Evolutionary conservation across 176 grass and related monocot species (phyloP).

Genomic region (Musa beccarii): DNA sequence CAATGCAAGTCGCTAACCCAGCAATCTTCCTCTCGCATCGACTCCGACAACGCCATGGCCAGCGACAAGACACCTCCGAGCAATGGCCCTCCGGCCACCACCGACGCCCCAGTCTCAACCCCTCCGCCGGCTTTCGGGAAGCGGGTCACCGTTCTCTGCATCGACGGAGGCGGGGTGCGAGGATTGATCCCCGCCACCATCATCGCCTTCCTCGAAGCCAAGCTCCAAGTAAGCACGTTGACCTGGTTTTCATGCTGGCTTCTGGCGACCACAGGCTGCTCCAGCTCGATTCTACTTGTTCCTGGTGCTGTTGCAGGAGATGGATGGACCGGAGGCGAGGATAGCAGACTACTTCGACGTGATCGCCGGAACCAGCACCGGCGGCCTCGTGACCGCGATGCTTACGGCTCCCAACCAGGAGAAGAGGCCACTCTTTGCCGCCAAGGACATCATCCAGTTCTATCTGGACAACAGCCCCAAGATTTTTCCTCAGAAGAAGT

Average conservation of each 20-base stretch:
- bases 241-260: constrained; percentile 34
- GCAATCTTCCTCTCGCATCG: too few species aligned
- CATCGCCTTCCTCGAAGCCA: constrained; percentile 44
- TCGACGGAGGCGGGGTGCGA: constrained; percentile 67
- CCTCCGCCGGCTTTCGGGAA: constrained; percentile 28
- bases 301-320: constrained; percentile 26
- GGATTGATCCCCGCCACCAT: constrained; percentile 56
- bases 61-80: neutral
- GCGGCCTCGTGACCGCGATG: constrained; percentile 52
- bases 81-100: neutral
- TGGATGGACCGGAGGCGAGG: constrained; percentile 46
- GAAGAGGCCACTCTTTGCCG: constrained; percentile 39
- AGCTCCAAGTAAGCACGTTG: constrained; percentile 64
- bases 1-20: too few species aligned
- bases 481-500: constrained; percentile 46
- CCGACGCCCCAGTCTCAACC: neutral
- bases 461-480: constrained; percentile 52
- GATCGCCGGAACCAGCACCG: constrained; percentile 67
- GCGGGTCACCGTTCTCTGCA: constrained; percentile 53
- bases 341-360: constrained; percentile 75
- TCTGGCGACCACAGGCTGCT: constrained; percentile 28
- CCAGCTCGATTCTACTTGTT: constrained; percentile 47
- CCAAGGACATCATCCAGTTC: constrained; percentile 39
- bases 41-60: neutral
- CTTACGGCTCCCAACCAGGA: constrained; percentile 39